Conservation (phyloP, 306 rosid species). For the Prunus kanzakura region DNA sequence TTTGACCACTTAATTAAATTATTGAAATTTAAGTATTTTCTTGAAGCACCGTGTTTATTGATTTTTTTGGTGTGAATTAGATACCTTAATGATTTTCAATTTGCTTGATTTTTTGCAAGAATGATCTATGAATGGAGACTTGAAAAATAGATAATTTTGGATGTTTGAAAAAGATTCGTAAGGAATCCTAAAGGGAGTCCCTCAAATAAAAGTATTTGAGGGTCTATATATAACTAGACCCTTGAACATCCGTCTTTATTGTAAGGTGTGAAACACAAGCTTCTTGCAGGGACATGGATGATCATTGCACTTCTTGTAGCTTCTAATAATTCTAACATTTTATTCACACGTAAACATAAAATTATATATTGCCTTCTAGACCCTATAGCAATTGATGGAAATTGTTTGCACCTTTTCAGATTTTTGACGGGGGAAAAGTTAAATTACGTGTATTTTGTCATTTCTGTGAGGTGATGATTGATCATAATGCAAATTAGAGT, state of each 20-base stretch:
- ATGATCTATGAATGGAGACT: too few relatives aligned
- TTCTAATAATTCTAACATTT: conserved; percentile 39
- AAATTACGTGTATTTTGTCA: conserved; percentile 35
- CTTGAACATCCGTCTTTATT: conserved; percentile 38
- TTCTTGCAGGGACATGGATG: conserved; percentile 39
- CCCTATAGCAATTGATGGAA: conserved; percentile 25
- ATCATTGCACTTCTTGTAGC: conserved; percentile 52
- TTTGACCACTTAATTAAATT: too few relatives aligned
- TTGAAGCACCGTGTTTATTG: too few relatives aligned
- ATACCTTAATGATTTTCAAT: too few relatives aligned
- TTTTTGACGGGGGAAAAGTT: conserved; percentile 28
- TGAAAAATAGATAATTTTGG: too few relatives aligned
- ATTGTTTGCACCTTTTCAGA: conserved; percentile 26
- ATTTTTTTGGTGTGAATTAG: too few relatives aligned
- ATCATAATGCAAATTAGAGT: conserved; percentile 51
- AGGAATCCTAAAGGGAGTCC: not conserved
- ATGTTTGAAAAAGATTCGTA: too few relatives aligned
- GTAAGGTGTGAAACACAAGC: conserved; percentile 61
- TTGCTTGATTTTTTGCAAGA: too few relatives aligned
- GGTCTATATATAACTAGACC: not conserved
- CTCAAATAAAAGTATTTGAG: too few relatives aligned
- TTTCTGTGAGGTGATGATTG: conserved; percentile 46
- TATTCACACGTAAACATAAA: conserved; percentile 18
- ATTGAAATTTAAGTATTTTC: too few relatives aligned
- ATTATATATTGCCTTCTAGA: conserved; percentile 45